These are phyloP conservation scores for Colletotrichum eleusines DNA, from an alignment of 2,329 filamentous ascomycete genomes.

Conservation along the genomic window DNA sequence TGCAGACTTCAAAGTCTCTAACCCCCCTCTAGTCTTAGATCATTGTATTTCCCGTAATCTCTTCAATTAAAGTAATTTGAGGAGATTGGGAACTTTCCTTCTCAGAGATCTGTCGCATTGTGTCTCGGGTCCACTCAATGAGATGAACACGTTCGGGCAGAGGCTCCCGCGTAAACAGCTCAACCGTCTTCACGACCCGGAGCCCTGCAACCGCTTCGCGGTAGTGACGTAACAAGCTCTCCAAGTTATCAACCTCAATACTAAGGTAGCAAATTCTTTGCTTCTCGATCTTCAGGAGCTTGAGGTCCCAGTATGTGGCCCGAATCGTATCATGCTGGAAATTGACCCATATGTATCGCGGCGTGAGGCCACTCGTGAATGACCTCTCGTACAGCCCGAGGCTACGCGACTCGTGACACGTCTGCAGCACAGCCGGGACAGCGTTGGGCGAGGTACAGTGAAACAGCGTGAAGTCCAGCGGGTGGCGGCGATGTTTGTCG, in stretches of 20 bases:
- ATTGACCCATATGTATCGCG: constrained; percentile 1
- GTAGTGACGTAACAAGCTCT: background rate
- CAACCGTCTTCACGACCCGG: background rate
- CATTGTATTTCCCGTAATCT: background rate
- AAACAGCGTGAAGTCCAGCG: background rate
- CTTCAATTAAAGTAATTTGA: background rate
- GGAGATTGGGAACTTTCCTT: no score
- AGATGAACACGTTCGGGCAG: background rate
- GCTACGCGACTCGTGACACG: constrained; percentile 1
- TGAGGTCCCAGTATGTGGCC: background rate
- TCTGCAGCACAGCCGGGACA: background rate
- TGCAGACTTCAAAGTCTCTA: no score
- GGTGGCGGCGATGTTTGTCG: constrained; percentile 5
- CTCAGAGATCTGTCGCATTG: background rate
- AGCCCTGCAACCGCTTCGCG: background rate
- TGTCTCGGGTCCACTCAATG: no score
- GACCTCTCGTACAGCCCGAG: background rate
- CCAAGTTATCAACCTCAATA: background rate
- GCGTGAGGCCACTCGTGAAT: background rate
- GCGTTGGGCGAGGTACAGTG: background rate
- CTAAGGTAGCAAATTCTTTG: background rate
- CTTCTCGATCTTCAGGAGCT: background rate
- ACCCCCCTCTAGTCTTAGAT: no score
- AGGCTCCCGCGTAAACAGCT: background rate
- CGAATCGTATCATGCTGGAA: background rate